Base-by-base conservation (phyloP, 768 basidiomycete species). In the Kwoniella sp. region DNA sequence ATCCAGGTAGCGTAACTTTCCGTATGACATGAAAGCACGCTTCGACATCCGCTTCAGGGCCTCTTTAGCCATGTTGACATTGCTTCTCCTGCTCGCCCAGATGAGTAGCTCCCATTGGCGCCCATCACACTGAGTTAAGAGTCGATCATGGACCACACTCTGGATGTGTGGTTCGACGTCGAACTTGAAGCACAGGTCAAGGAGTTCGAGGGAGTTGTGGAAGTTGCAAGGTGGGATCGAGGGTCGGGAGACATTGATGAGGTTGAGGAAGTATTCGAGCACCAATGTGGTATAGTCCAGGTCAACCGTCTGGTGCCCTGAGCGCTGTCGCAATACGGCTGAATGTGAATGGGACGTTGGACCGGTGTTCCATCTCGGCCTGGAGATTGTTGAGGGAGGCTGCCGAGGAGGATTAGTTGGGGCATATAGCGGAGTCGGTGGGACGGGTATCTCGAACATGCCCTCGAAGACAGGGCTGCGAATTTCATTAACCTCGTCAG, bases 161-260 rank as follows among this genome's bases (percentile, higher is more conserved):
- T 25, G 23, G 4, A 51, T 25, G 22, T 2, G 9, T 4, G 50
- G 23, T 7, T 26, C 20, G 22, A 61, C 37, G 26, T 61, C 60
- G 60, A 34, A 61, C 30, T 30, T 61, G 20, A 37, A 23, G 29
- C 60, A 61, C 4, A 61, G 28, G 31, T 61, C 60, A 29, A 38
- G n/a, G 4, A 61, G 37, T 22, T 41, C n/a, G 9, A 61, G 17
- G 20, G 60, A 17, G 15, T 29, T 7, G 25, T 31, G 34, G 25
- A 38, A 61, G 13, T 23, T 26, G 22, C n/a, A 8, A 26, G 23
- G 23, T 13, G 60, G 52, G 20, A 55, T 55, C 0, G 48, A 25
- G 28, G 60, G 52, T 7, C 30, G 54, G 34, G 52, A 23, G 5
- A 61, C 60, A 38, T 54, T 61, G 34, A 61, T 30, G 17, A 61